These are phyloP conservation scores for Talaromyces piceae DNA, from an alignment of 2,329 filamentous ascomycete genomes.

Conservation along the genomic window DNA sequence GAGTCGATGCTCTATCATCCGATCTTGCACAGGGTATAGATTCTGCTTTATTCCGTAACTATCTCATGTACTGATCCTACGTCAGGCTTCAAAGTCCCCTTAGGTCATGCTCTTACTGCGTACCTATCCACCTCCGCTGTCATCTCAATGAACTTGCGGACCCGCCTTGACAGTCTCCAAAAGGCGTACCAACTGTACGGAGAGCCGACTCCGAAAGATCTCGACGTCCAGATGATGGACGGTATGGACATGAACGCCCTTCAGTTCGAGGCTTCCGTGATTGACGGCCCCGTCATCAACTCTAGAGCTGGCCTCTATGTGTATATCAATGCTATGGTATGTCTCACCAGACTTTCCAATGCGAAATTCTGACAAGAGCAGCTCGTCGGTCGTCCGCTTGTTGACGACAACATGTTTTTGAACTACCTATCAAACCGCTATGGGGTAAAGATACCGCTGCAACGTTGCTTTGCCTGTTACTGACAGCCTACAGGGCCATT, in stretches of 20 bases:
- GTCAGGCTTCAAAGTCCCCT: constrained; percentile 28
- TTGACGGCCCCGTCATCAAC: constrained; percentile 64
- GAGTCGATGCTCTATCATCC: constrained; percentile 28
- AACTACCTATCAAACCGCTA: constrained; percentile 80
- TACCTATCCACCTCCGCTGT: constrained; percentile 35
- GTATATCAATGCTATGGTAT: constrained; percentile 72
- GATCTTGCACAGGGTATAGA: constrained; percentile 27
- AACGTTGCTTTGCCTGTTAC: neutral
- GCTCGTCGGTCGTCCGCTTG: constrained; percentile 72
- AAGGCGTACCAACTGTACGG: constrained; percentile 37
- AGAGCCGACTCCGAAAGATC: constrained; percentile 33
- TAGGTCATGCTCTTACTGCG: constrained; percentile 32
- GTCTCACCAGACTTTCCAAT: neutral
- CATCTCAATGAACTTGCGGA: constrained; percentile 32
- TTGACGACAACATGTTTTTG: constrained; percentile 73
- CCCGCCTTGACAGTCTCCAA: constrained; percentile 32
- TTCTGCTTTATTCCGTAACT: neutral
- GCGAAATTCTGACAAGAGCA: constrained; percentile 27
- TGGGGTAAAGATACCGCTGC: constrained; percentile 47
- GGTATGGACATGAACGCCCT: constrained; percentile 39
- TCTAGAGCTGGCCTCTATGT: constrained; percentile 78
- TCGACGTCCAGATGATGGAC: constrained; percentile 38
- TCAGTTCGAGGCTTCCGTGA: constrained; percentile 47
- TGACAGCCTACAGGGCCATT: constrained; percentile 53
- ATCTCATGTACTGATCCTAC: constrained; percentile 7